A percentile compares a stretch with the other conserved stretches of the same genome.
Conservation (phyloP, 2,329 filamentous ascomycete species). For the Pestalotiopsis sp. region DNA sequence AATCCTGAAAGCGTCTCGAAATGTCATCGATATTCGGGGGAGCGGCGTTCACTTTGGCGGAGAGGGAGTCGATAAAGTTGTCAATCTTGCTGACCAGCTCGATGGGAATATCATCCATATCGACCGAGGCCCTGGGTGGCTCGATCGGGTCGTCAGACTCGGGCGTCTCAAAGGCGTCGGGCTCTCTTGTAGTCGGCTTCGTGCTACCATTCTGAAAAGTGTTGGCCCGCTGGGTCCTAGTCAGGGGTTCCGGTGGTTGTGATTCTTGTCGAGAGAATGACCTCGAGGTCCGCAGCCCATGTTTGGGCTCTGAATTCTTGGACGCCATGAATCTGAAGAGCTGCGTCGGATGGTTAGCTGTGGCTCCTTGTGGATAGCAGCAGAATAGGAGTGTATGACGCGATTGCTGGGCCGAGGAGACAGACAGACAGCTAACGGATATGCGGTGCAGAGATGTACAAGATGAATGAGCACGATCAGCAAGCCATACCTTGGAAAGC, state of each 20-base stretch:
- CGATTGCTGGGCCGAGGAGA: background rate
- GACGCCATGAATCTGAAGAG: slow-evolving; percentile 10
- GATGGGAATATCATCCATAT: slow-evolving; percentile 88
- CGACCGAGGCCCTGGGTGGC: slow-evolving; percentile 59
- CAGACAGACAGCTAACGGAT: background rate
- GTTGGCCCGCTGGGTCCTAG: slow-evolving; percentile 46
- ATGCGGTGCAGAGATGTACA: background rate
- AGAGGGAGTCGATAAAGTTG: slow-evolving; percentile 89
- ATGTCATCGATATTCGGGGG: slow-evolving; percentile 84
- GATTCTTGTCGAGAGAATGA: slow-evolving; percentile 28
- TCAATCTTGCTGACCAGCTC: slow-evolving; percentile 91
- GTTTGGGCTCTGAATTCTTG: slow-evolving; percentile 28
- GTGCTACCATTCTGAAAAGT: slow-evolving; percentile 45
- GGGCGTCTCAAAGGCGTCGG: slow-evolving; percentile 54
- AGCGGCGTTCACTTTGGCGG: slow-evolving; percentile 81
- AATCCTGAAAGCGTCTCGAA: slow-evolving; percentile 89
- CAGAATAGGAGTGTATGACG: background rate
- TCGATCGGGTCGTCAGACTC: slow-evolving; percentile 50
- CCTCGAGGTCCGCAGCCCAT: slow-evolving; percentile 27
- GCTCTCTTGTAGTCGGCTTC: slow-evolving; percentile 27
- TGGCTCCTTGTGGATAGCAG: slow-evolving; percentile 22
- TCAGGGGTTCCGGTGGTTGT: slow-evolving; percentile 34
- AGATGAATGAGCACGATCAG: background rate
- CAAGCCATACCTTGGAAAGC: background rate
- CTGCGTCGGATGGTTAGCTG: slow-evolving; percentile 21